These are phyloP conservation scores for Globisporangium apiculatum DNA, from an alignment of 352 stramenopile species.

Conservation along the genomic window DNA sequence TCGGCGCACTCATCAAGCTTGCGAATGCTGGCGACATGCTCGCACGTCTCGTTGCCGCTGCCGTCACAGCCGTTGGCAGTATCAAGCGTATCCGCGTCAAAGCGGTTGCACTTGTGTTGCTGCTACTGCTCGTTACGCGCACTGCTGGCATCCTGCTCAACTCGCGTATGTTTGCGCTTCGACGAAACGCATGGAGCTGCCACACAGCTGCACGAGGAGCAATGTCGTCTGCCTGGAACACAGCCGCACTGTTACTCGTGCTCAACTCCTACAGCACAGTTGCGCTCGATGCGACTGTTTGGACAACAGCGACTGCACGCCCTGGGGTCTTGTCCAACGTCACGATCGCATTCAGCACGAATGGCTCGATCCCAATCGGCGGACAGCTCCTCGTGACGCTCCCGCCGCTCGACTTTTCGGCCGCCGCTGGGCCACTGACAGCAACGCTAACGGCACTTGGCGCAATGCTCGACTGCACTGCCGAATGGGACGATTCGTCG, in stretches of 20 bases:
- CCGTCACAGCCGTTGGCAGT: too few species aligned
- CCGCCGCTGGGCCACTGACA: constrained; percentile 8
- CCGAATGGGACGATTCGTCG: constrained; percentile 20
- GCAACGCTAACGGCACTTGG: background rate
- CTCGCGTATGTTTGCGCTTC: background rate
- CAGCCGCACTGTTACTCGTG: constrained; percentile 23
- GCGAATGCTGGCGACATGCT: too few species aligned
- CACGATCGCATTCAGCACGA: constrained; percentile 37
- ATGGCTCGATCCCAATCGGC: constrained; percentile 26
- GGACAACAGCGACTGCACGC: constrained; percentile 29
- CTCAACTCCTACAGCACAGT: constrained; percentile 24
- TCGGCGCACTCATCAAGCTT: too few species aligned
- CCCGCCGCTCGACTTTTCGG: constrained; percentile 29
- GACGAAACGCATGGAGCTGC: background rate
- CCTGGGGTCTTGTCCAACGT: constrained; percentile 42
- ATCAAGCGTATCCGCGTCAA: too few species aligned
- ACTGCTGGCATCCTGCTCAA: background rate
- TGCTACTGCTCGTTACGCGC: background rate
- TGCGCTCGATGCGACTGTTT: constrained; percentile 25
- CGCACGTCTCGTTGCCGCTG: too few species aligned
- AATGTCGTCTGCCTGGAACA: constrained; percentile 13
- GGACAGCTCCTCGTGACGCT: constrained; percentile 34
- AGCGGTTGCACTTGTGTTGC: too few species aligned
- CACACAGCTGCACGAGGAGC: background rate
- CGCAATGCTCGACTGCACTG: constrained; percentile 1